These are phyloP conservation scores for Rutstroemia sp. DNA, from an alignment of 2,329 filamentous ascomycete species.

Conservation along the genomic window DNA sequence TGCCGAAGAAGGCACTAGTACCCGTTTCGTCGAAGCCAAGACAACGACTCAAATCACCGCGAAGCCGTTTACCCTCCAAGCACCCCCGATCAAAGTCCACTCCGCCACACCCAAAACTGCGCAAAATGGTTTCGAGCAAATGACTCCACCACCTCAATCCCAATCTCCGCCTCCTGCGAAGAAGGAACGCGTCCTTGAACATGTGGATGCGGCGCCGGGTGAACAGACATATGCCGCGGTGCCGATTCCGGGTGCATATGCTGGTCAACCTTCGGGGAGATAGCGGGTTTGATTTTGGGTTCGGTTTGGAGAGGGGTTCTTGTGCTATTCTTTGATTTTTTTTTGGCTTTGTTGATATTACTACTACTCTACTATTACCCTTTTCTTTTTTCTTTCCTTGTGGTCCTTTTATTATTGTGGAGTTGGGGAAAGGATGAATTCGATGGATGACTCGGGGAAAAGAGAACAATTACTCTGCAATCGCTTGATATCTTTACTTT, in stretches of 20 bases:
- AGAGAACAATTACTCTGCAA: neutral
- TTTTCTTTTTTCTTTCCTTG: neutral
- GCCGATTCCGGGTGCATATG: constrained; percentile 81
- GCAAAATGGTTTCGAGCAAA: constrained; percentile 54
- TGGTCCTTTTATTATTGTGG: neutral
- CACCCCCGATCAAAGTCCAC: constrained; percentile 73
- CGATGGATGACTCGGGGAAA: no score
- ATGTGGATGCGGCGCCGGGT: constrained; percentile 64
- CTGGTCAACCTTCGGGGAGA: constrained; percentile 38
- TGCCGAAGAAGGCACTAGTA: constrained; percentile 40
- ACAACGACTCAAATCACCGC: constrained; percentile 51
- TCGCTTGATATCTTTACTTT: neutral
- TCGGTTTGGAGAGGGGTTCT: neutral
- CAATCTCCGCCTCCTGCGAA: neutral
- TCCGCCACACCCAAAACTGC: constrained; percentile 60
- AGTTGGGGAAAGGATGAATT: neutral
- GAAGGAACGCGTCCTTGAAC: constrained; percentile 43
- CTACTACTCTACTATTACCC: neutral
- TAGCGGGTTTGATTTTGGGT: neutral
- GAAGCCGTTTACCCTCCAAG: constrained; percentile 76
- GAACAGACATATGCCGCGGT: constrained; percentile 82
- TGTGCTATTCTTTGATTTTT: neutral
- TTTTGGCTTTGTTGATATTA: neutral
- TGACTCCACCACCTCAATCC: constrained; percentile 15
- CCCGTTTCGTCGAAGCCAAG: constrained; percentile 51